Conservation (phyloP, 495 filamentous ascomycete genomes). For the Pseudomonodictys pantanalensis region DNA sequence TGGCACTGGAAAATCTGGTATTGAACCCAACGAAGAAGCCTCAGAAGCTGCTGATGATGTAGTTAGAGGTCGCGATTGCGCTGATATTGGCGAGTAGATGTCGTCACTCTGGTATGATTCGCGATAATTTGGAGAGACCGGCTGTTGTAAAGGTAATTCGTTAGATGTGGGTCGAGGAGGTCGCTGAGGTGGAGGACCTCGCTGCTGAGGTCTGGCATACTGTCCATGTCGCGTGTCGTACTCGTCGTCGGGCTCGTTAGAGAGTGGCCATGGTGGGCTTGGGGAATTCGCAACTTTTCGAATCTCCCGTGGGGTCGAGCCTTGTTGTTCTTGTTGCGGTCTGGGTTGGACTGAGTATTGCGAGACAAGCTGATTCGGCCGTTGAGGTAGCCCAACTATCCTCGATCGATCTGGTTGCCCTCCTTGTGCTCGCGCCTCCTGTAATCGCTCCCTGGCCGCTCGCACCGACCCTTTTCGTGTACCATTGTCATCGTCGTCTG, state of each 20-base stretch:
- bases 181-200: conserved; percentile 61
- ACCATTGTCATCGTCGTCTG: conserved; percentile 15
- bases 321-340: conserved; percentile 8
- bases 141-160: conserved; percentile 39
- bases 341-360: conserved; percentile 25
- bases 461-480: conserved; percentile 32
- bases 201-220: not conserved
- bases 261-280: conserved; percentile 28
- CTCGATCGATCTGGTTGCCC: conserved; percentile 12
- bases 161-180: conserved; percentile 60
- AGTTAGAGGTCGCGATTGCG: conserved; percentile 32
- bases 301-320: conserved; percentile 3
- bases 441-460: conserved; percentile 32
- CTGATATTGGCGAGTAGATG: conserved; percentile 22
- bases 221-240: not conserved
- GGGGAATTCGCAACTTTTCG: conserved; percentile 15
- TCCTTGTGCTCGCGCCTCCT: conserved; percentile 12
- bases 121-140: conserved; percentile 19
- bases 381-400: conserved; percentile 25
- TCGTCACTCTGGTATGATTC: conserved; percentile 30
- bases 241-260: conserved; percentile 19
- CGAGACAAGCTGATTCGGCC: conserved; percentile 31
- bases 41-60: conserved; percentile 29
- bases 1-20: conserved; percentile 60
- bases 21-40: conserved; percentile 52